Conservation (phyloP, 768 basidiomycete genomes). For the Kwoniella mangroviensis region DNA sequence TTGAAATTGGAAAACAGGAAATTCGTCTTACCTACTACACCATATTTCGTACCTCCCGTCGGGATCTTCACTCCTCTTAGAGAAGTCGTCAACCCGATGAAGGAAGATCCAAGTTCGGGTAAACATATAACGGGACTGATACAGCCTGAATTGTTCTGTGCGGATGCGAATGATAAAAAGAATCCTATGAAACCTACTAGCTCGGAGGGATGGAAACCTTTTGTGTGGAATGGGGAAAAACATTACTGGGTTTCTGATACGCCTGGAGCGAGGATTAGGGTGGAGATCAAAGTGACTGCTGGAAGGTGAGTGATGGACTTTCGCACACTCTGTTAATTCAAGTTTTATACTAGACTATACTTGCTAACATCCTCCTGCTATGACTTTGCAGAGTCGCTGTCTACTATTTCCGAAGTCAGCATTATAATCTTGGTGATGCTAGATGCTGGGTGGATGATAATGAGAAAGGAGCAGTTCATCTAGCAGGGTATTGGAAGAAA, state of each 20-base stretch:
- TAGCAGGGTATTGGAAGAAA: slow-evolving; percentile 51
- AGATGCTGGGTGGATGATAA: slow-evolving; percentile 57
- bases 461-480: slow-evolving; percentile 44
- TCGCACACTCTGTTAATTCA: background rate
- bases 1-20: slow-evolving; percentile 38
- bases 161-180: slow-evolving; percentile 52
- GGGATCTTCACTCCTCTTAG: slow-evolving; percentile 49
- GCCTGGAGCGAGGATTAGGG: slow-evolving; percentile 50
- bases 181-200: slow-evolving; percentile 49
- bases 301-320: slow-evolving; percentile 45
- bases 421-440: slow-evolving; percentile 51
- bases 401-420: slow-evolving; percentile 52
- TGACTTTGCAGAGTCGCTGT: slow-evolving; percentile 46
- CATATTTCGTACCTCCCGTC: slow-evolving; percentile 40
- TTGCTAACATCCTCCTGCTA: no score
- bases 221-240: slow-evolving; percentile 55
- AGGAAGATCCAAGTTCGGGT: slow-evolving; percentile 38
- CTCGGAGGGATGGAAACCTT: slow-evolving; percentile 47
- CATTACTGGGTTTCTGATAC: slow-evolving; percentile 52
- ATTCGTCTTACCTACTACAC: slow-evolving; percentile 43
- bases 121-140: slow-evolving; percentile 40
- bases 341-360: background rate
- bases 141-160: slow-evolving; percentile 55
- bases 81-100: slow-evolving; percentile 44
- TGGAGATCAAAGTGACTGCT: slow-evolving; percentile 53